Evolutionary conservation across 169 alveolate species (phyloP), one percentile per base, ranked within the genome.

Genomic region (Plasmodium knowlesi): DNA sequence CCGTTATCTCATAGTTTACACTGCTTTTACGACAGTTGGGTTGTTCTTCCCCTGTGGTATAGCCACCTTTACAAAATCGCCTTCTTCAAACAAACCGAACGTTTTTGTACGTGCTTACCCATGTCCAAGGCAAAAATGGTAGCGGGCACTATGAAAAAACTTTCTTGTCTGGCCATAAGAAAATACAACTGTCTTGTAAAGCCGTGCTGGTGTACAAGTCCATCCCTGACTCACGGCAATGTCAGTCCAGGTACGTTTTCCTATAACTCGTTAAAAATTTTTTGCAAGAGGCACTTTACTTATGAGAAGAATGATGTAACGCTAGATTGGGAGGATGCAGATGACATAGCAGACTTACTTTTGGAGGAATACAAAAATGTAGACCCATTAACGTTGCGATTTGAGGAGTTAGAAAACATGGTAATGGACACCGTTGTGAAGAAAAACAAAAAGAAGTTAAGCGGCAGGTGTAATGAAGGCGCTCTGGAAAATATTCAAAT

Each of bases 401-500:
- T 95, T 84, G 93, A 92, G 61, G 96, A 95, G 80, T 84, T 95
- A 30, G 96, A 95, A 73, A 95, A 95, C n/a, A 92, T 88, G 95
- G 93, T 95, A 43, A 43, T 83, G 41, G 93, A 83, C 12, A 92
- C 94, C 19, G 96, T 95, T 50, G 92, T 84, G 78, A 88, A 83
- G 14, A 82, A 92, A 70, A 94, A 92, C 70, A 79, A 93, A 39
- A 74, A 78, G 71, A 74, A 86, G 73, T 79, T 86, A 78, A 86
- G 61, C 41, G 93, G 93, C 43, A 74, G 82, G 25, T 95, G 97
- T 80, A 92, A 95, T 32, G 97, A 95, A 84, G 83, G 95, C 14
- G 93, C 54, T 76, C 94, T 95, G 39, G 97, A 95, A 71, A 82
- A 82, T 84, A 95, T 95, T 43, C 97, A 95, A 70, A 95, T 95